A percentile compares a stretch with the other conserved stretches of the same genome.
Conservation (phyloP, 176 grass and related monocot species). For the Metroxylon sagu region DNA sequence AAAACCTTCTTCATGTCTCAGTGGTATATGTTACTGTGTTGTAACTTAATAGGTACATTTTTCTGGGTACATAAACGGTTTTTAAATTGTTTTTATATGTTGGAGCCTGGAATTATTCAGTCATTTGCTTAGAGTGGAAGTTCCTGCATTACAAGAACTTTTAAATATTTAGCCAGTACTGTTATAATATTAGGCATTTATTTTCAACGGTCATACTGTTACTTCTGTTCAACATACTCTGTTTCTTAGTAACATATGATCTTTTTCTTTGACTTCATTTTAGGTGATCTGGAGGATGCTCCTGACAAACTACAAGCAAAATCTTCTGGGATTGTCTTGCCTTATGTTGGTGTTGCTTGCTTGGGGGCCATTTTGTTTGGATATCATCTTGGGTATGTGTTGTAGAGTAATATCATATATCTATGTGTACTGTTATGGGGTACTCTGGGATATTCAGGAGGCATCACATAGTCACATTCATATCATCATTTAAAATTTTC, state of each 20-base stretch:
- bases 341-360: slow-evolving; percentile 93
- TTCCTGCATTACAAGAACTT: no score
- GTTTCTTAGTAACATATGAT: slow-evolving; percentile 1
- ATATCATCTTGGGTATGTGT: slow-evolving; percentile 88
- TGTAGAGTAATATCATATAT: neutral
- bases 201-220: neutral
- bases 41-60: no score
- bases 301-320: slow-evolving; percentile 56
- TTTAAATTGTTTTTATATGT: no score
- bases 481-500: no score
- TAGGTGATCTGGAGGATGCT: slow-evolving; percentile 66
- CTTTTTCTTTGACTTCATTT: slow-evolving; percentile 6
- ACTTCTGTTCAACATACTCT: neutral
- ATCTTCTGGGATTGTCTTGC: slow-evolving; percentile 79
- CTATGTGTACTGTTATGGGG: neutral
- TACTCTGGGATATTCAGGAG: no score
- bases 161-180: no score
- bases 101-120: no score
- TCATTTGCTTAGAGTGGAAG: no score
- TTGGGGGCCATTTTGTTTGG: slow-evolving; percentile 96
- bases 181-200: neutral
- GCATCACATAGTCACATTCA: no score
- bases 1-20: no score
- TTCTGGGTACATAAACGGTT: no score
- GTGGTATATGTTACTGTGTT: no score